These are phyloP conservation scores for Ophiostoma tasmaniense DNA, from an alignment of 2,329 filamentous ascomycete genomes.

Conservation along the genomic window DNA sequence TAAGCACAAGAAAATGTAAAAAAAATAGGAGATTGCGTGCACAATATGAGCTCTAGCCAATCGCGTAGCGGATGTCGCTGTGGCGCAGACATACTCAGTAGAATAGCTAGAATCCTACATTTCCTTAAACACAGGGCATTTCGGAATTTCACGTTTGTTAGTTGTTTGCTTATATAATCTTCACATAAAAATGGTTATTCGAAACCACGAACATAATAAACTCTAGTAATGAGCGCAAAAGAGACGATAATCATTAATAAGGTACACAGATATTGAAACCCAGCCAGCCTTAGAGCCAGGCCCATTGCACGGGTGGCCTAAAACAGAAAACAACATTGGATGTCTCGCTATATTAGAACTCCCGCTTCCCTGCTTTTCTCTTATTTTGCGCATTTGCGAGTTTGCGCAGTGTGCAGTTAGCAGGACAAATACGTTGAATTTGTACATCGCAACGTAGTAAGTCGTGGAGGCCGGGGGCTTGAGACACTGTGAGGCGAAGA, in stretches of 20 bases:
- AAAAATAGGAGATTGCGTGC: background rate
- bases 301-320: background rate
- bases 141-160: too few relatives aligned
- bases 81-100: background rate
- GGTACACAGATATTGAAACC: background rate
- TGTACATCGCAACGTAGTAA: background rate
- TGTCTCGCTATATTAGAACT: background rate
- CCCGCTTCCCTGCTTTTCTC: background rate
- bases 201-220: too few relatives aligned
- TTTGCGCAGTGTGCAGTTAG: background rate
- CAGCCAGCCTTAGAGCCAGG: background rate
- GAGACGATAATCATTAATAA: background rate
- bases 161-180: background rate
- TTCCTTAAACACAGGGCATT: too few relatives aligned
- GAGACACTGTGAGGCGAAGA: background rate
- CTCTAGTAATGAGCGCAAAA: background rate
- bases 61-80: background rate
- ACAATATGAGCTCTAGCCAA: background rate
- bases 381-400: background rate
- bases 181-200: too few relatives aligned
- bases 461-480: background rate
- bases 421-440: background rate
- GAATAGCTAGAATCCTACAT: background rate
- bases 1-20: background rate
- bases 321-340: background rate